Conservation (phyloP, 805 yeast species). For the Sugiyamaella marilandica region DNA sequence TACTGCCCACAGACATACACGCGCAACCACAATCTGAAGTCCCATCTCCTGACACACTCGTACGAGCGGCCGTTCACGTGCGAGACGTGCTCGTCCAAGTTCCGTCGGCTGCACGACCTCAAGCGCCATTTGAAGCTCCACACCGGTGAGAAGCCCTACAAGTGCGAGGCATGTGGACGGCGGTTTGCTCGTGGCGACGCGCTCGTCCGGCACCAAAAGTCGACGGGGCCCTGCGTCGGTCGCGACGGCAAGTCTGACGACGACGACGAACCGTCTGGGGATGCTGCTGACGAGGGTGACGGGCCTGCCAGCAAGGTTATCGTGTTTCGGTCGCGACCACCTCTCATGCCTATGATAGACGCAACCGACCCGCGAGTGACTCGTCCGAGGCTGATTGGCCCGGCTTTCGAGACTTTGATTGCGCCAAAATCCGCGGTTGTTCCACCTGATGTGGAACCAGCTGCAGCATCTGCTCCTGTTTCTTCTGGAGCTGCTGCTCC, state of each 20-base stretch:
- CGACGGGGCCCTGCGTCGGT: slow-evolving; percentile 33
- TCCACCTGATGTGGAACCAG: background rate
- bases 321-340: background rate
- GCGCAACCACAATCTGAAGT: slow-evolving; percentile 67
- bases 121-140: slow-evolving; percentile 72
- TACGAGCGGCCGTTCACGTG: slow-evolving; percentile 61
- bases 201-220: slow-evolving; percentile 59
- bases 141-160: slow-evolving; percentile 67
- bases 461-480: background rate
- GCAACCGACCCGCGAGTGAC: slow-evolving; percentile 3
- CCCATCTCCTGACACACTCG: slow-evolving; percentile 67
- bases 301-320: slow-evolving; percentile 1
- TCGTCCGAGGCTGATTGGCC: slow-evolving; percentile 12
- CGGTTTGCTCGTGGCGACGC: slow-evolving; percentile 75
- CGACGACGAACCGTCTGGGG: background rate
- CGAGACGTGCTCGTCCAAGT: slow-evolving; percentile 52
- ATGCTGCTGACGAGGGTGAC: background rate
- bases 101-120: slow-evolving; percentile 71
- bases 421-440: background rate
- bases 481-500: background rate
- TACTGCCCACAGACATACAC: slow-evolving; percentile 62
- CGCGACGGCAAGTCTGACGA: background rate
- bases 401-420: slow-evolving; percentile 3
- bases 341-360: slow-evolving; percentile 3
- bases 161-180: slow-evolving; percentile 56